Conservation (phyloP, 2,329 filamentous ascomycete genomes). For the Coniella vitis region DNA sequence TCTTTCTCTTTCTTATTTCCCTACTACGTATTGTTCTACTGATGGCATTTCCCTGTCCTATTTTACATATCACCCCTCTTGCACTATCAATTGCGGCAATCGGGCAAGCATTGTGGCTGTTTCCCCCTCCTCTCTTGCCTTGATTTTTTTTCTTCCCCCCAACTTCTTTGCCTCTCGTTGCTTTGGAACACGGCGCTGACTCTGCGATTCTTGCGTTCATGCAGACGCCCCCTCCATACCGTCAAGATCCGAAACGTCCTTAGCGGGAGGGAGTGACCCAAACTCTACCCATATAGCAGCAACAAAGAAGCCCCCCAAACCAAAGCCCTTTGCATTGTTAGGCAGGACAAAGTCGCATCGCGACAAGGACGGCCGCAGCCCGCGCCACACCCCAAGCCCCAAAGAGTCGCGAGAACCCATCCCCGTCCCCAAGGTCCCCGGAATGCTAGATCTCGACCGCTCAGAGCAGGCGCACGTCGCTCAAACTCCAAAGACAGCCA, state of each 20-base stretch:
- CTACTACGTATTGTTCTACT: no score
- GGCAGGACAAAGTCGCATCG: constrained; percentile 45
- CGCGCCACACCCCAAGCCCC: constrained; percentile 23
- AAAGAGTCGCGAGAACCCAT: constrained; percentile 23
- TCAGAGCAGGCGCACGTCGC: constrained; percentile 31
- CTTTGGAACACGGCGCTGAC: constrained; percentile 1
- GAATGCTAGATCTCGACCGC: constrained; percentile 27
- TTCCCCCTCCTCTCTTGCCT: no score
- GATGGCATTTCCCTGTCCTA: background rate
- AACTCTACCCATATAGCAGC: constrained; percentile 18
- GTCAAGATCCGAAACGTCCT: constrained; percentile 46
- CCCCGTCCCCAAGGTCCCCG: constrained; percentile 20
- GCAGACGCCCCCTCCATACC: constrained; percentile 33
- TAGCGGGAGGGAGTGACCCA: constrained; percentile 37
- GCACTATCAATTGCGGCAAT: background rate
- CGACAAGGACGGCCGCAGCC: constrained; percentile 38
- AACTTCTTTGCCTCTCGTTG: no score
- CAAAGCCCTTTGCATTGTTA: constrained; percentile 48
- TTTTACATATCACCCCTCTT: background rate
- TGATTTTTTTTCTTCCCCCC: background rate
- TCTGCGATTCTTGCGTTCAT: constrained; percentile 19
- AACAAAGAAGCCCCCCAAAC: constrained; percentile 40
- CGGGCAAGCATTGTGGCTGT: background rate
- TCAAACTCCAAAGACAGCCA: constrained; percentile 53
- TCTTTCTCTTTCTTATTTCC: background rate